phyloP scores from a whole-genome alignment of 148 eudicot genomes.

The Camellia japonica region DNA sequence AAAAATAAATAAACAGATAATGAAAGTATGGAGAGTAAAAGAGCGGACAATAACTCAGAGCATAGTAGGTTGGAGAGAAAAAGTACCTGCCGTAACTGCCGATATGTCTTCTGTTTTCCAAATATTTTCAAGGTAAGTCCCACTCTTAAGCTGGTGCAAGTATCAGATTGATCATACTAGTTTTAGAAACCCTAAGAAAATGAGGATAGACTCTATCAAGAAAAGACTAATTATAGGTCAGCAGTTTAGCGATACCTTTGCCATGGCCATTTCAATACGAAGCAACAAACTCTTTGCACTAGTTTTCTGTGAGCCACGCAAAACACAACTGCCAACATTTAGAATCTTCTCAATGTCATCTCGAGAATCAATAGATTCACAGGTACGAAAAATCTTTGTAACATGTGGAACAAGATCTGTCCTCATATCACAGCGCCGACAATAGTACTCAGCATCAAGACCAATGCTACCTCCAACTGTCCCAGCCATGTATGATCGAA shows the following conservation, averaged over 20 bases:
- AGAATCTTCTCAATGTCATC: slow-evolving; percentile 56
- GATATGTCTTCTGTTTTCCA: slow-evolving; percentile 45
- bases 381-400: slow-evolving; percentile 42
- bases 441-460: slow-evolving; percentile 83
- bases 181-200: slow-evolving; percentile 8
- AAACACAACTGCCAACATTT: slow-evolving; percentile 43
- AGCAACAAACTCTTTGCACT: slow-evolving; percentile 48
- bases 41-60: neutral
- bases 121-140: slow-evolving; percentile 37
- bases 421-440: slow-evolving; percentile 82
- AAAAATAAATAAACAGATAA: too few species aligned
- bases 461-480: slow-evolving; percentile 82
- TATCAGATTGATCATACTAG: slow-evolving; percentile 20
- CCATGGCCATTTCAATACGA: slow-evolving; percentile 47
- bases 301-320: slow-evolving; percentile 61
- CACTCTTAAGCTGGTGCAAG: slow-evolving; percentile 50
- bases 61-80: slow-evolving; percentile 8
- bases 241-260: slow-evolving; percentile 53
- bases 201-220: slow-evolving; percentile 15
- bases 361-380: slow-evolving; percentile 50
- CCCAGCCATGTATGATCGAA: slow-evolving; percentile 87
- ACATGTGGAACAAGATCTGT: slow-evolving; percentile 72
- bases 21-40: too few species aligned
- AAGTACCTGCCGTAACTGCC: slow-evolving; percentile 41
- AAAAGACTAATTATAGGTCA: slow-evolving; percentile 9